Conservation (phyloP, 495 filamentous ascomycete genomes). For the Tuber aestivum region DNA sequence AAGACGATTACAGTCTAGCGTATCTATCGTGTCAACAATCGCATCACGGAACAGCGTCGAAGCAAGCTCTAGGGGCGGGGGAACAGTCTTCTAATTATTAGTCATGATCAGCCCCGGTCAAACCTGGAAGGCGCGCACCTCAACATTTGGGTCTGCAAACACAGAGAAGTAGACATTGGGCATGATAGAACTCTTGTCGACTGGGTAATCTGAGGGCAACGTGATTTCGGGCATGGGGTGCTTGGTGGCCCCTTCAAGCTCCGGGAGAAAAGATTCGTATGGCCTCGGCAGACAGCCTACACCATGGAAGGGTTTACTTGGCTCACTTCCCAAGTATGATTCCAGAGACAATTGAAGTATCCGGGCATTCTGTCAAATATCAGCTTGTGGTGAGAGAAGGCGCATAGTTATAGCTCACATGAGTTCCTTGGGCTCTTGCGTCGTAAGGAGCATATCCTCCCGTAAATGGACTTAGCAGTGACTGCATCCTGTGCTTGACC, state of each 20-base stretch:
- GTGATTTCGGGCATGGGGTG: constrained; percentile 67
- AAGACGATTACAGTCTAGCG: constrained; percentile 85
- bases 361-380: constrained; percentile 33
- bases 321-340: constrained; percentile 18
- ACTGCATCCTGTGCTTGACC: constrained; percentile 61
- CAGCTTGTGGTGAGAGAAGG: not conserved
- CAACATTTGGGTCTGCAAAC: constrained; percentile 78
- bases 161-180: constrained; percentile 93
- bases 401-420: constrained; percentile 22
- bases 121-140: constrained; percentile 42
- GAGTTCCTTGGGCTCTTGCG: constrained; percentile 30
- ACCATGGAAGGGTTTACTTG: constrained; percentile 11
- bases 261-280: constrained; percentile 60
- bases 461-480: constrained; percentile 75
- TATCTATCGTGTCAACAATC: constrained; percentile 88
- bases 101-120: constrained; percentile 11
- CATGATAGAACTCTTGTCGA: constrained; percentile 70
- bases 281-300: constrained; percentile 62
- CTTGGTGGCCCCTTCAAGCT: constrained; percentile 58
- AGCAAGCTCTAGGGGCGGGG: constrained; percentile 65
- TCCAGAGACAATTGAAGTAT: constrained; percentile 36
- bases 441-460: constrained; percentile 45
- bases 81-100: constrained; percentile 60
- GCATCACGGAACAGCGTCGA: constrained; percentile 77
- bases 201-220: constrained; percentile 66